A percentile compares a stretch with the other conserved stretches of the same genome.
Evolutionary conservation across 805 yeast species (phyloP).

Genomic region (Candida ulmi): DNA sequence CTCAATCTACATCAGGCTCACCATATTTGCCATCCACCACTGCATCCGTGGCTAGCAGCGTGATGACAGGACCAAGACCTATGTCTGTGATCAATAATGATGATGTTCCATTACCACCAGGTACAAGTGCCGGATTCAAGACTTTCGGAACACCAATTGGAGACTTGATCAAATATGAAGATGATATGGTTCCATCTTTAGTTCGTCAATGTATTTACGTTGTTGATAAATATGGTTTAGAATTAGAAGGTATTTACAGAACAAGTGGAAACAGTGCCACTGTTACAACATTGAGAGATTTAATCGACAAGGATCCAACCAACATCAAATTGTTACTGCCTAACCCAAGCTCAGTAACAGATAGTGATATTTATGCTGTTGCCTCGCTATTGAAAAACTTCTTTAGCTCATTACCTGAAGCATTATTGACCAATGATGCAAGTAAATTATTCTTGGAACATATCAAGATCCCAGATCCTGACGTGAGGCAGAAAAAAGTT

Average conservation of each 20-base stretch:
- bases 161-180: conserved; percentile 69
- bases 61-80: conserved; percentile 24
- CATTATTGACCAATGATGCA: conserved; percentile 64
- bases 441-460: conserved; percentile 62
- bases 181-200: conserved; percentile 81
- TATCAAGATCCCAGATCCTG: conserved; percentile 58
- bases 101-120: conserved; percentile 23
- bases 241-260: conserved; percentile 86
- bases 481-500: conserved; percentile 61
- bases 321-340: conserved; percentile 50
- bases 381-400: conserved; percentile 82
- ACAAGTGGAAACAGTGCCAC: conserved; percentile 74
- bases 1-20: conserved; percentile 7
- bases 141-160: conserved; percentile 87
- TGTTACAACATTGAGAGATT: conserved; percentile 64
- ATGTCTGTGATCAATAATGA: conserved; percentile 23
- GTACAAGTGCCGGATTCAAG: conserved; percentile 28
- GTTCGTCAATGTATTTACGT: conserved; percentile 86
- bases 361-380: conserved; percentile 81
- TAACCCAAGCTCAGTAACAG: conserved; percentile 52
- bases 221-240: conserved; percentile 78
- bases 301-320: conserved; percentile 72
- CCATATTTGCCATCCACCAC: conserved; percentile 3
- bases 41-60: conserved; percentile 1
- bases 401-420: conserved; percentile 82